Base-by-base conservation (phyloP, 371 early-diverging fungal genomes). In the Mortierella sp. region DNA sequence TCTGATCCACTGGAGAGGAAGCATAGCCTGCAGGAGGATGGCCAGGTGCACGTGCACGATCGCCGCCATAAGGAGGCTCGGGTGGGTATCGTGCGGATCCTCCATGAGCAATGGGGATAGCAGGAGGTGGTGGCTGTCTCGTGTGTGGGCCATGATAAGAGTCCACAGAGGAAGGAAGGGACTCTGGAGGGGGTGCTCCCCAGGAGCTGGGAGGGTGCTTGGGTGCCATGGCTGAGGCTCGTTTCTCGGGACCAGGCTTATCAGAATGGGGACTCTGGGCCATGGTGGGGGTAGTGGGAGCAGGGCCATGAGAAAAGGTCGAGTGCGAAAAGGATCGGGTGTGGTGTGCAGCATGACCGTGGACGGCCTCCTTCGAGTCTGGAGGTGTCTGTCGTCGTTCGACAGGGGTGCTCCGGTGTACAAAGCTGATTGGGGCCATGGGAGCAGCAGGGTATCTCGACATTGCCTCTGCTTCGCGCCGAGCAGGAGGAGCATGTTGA, bases 341-440 rank as follows among this genome's bases (percentile, higher is more conserved):
- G n/a, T 73, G 73, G 37, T 62, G 73, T 7, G 67, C 25, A 16
- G 67, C 25, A 16, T 23, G 66, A 45, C 21, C 19, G 50, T n/a
- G 48, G n/a, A 14, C 29, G 1, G 45, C 28, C 7, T 75, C 70
- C 18, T 66, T 68, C 44, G 55, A 28, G 4, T 51, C 55, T 12
- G 66, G 58, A 19, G 75, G 64, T n/a, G 56, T 56, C 12, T 43
- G 44, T 25, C 53, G 37, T 14, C 75, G 48, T 9, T 66, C 66
- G 7, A 28, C n/a, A 7, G 66, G 50, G 1, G 50, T 15, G 26
- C 64, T 47, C 25, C 70, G 63, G 51, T 75, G 75, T 2, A 66
- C 66, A 51, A 75, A 75, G 50, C 70, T 70, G 50, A 75, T 63
- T 50, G 75, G 75, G 2, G 75, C 60, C 14, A 46, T 11, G 44